Evolutionary conservation across 768 basidiomycete genomes (phyloP).

Genomic region (Sporobolomyces pararoseus): DNA sequence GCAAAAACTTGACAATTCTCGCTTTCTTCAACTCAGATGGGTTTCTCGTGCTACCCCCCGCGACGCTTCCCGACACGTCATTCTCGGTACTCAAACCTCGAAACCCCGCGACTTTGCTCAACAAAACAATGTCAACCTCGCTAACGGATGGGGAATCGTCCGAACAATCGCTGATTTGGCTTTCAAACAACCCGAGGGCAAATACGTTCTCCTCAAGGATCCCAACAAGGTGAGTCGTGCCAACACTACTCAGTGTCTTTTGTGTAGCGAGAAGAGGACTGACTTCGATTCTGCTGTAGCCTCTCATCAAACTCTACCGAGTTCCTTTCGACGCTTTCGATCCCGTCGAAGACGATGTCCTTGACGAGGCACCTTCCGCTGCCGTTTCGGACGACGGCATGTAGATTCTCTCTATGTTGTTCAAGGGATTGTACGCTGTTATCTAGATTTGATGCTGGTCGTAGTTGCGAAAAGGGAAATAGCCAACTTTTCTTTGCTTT

Average conservation of each 20-base stretch:
- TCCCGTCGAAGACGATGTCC: conserved; percentile 63
- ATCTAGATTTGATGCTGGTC: not conserved
- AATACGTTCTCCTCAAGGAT: conserved; percentile 94
- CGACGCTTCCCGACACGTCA: conserved; percentile 91
- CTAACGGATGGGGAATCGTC: conserved; percentile 98
- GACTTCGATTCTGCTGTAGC: conserved; percentile 54
- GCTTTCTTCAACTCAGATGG: too few relatives aligned
- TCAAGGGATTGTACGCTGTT: not conserved
- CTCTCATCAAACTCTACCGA: conserved; percentile 85
- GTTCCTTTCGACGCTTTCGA: conserved; percentile 86
- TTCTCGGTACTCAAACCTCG: conserved; percentile 89
- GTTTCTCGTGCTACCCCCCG: conserved; percentile 90
- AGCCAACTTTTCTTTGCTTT: too few relatives aligned
- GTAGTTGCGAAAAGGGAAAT: not conserved
- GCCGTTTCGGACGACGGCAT: conserved; percentile 21
- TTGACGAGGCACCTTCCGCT: conserved; percentile 15
- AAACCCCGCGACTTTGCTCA: conserved; percentile 89
- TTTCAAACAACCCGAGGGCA: conserved; percentile 96
- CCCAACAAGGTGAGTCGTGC: conserved; percentile 68
- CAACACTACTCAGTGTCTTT: too few relatives aligned
- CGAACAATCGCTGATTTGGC: conserved; percentile 88
- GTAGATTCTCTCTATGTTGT: not conserved
- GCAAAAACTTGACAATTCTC: not conserved
- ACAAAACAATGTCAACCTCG: conserved; percentile 89
- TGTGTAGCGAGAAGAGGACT: too few relatives aligned